Evolutionary conservation across 805 yeast species (phyloP).

Genomic region (Groenewaldozyma salmanticensis): DNA sequence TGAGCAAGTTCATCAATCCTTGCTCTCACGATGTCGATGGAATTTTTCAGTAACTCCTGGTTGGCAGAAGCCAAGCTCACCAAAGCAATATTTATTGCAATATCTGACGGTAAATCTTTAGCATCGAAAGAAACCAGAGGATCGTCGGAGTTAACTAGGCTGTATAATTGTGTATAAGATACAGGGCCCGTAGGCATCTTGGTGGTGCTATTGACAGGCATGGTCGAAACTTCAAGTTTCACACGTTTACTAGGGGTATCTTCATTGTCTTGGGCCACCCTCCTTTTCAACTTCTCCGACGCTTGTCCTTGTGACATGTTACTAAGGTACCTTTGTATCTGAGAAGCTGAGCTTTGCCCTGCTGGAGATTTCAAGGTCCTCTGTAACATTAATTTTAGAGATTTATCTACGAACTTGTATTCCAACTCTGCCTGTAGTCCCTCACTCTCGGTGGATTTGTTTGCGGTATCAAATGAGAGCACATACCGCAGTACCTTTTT

Average conservation of each 20-base stretch:
- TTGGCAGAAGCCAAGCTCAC: slow-evolving; percentile 53
- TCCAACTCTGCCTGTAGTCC: slow-evolving; percentile 39
- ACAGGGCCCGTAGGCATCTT: slow-evolving; percentile 19
- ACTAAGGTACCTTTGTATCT: slow-evolving; percentile 22
- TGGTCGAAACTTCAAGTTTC: slow-evolving; percentile 11
- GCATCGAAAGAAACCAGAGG: slow-evolving; percentile 63
- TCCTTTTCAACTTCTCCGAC: slow-evolving; percentile 21
- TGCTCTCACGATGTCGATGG: slow-evolving; percentile 57
- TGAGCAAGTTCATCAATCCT: slow-evolving; percentile 52
- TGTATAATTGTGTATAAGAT: slow-evolving; percentile 53
- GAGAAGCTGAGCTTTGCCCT: slow-evolving; percentile 28
- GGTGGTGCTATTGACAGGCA: slow-evolving; percentile 15
- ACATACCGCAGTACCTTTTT: slow-evolving; percentile 48
- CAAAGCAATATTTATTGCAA: slow-evolving; percentile 54
- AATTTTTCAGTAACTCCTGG: slow-evolving; percentile 46
- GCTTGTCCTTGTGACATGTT: slow-evolving; percentile 23
- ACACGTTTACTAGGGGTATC: slow-evolving; percentile 19
- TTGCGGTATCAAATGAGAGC: slow-evolving; percentile 42
- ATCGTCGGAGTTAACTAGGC: slow-evolving; percentile 51
- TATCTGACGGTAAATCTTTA: slow-evolving; percentile 52
- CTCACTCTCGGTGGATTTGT: slow-evolving; percentile 10
- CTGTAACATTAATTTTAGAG: slow-evolving; percentile 28
- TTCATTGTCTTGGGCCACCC: slow-evolving; percentile 26
- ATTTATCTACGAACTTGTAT: slow-evolving; percentile 54
- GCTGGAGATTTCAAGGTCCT: slow-evolving; percentile 15